Evolutionary conservation across 768 basidiomycete genomes (phyloP), one percentile per base, ranked within the genome.

Genomic region (Macrolepiota dolichaula): DNA sequence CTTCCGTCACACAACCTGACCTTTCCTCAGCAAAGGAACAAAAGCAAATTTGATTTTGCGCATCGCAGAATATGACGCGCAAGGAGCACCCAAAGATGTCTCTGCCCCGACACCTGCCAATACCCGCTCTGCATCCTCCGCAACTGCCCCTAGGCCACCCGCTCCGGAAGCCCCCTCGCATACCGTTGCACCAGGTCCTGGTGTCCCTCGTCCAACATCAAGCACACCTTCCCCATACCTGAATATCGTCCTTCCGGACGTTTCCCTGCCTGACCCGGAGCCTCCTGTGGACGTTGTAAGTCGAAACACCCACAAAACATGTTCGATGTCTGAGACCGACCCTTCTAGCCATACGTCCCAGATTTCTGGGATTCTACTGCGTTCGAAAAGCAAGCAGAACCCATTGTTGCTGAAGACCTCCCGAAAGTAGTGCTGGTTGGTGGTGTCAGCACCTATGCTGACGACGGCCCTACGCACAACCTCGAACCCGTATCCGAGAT

Each of bases 261-360:
- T 82, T 15, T 76, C 81, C 22, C 71, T 73, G 24, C 79, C 79
- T 7, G 71, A 70, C 32, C 75, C 77, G 1, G 76, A 77, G 54
- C 64, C 71, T 4, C 78, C 79, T 22, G 76, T 84, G 29, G 84
- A 87, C 72, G 80, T 88, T 56, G 91, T 92, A 67, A 61, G 88
- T 80, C 35, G 37, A 51, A 64, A 46, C 51, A 47, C 64, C 54
- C 49, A n/a, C 50, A 47, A 42, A 19, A 4, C 58, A 19, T 58
- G 54, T 40, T 25, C 63, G 1, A 44, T 53, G 56, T 55, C 29
- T 54, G 53, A 59, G 1, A 81, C 80, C 7, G 36, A 22, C 62
- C 57, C 53, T 22, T 52, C 19, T 63, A 82, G 81, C 81, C 81
- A 2, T 80, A 73, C 63, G 72, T 78, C 53, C 79, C 80, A 13